A percentile compares a stretch with the other conserved stretches of the same genome.
These are phyloP conservation scores for Abelmoschus esculentus DNA, from an alignment of 345 rosid genomes.

Conservation along the genomic window DNA sequence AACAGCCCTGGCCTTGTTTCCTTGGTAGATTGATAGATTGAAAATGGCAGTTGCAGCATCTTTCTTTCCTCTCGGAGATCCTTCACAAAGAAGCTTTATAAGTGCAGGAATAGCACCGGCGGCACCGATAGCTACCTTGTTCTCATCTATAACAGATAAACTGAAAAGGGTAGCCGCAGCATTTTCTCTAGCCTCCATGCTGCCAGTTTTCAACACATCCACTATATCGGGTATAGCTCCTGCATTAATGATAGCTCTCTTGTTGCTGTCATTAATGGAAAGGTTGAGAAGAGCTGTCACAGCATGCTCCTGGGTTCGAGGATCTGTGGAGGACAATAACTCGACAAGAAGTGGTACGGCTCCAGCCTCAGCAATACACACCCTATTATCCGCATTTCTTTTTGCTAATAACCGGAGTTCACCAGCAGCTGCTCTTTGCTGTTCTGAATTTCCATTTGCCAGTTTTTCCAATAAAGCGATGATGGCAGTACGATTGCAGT, in stretches of 20 bases:
- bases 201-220: conserved; percentile 71
- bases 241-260: conserved; percentile 80
- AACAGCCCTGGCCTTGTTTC: conserved; percentile 91
- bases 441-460: conserved; percentile 54
- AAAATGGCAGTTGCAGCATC: conserved; percentile 96
- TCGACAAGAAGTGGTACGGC: conserved; percentile 90
- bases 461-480: conserved; percentile 51
- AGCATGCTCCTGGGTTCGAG: conserved; percentile 90
- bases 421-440: conserved; percentile 92
- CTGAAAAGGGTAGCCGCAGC: conserved; percentile 98
- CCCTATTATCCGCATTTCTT: conserved; percentile 90
- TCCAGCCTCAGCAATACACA: conserved; percentile 90
- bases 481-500: conserved; percentile 78
- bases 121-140: conserved; percentile 92
- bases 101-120: conserved; percentile 96
- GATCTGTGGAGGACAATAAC: conserved; percentile 69
- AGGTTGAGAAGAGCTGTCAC: conserved; percentile 97
- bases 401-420: conserved; percentile 91
- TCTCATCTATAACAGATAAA: conserved; percentile 86
- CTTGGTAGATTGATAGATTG: conserved; percentile 92
- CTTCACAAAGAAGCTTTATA: conserved; percentile 71
- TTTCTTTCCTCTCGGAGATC: conserved; percentile 90
- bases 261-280: conserved; percentile 87
- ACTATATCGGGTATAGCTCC: conserved; percentile 96
- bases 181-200: conserved; percentile 98